Evolutionary conservation across 1,284 basidiomycete species (phyloP).

Genomic region (Bjerkandera adusta): DNA sequence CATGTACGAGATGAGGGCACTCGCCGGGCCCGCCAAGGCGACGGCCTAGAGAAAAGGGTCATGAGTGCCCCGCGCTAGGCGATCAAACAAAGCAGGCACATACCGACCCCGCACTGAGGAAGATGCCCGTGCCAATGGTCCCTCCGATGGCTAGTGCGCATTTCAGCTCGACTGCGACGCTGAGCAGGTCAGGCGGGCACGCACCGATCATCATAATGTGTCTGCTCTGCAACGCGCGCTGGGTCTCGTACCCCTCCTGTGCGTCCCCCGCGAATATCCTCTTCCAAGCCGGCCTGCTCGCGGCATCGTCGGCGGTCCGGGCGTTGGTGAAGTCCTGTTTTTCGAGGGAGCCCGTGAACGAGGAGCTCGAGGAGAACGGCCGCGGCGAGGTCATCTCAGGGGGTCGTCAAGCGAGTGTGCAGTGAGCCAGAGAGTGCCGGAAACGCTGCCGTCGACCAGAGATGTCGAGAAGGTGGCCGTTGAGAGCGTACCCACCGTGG

Average conservation of each 20-base stretch:
- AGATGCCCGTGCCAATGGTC: conserved; percentile 52
- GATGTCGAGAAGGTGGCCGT: too few species aligned
- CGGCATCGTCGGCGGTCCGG: background rate
- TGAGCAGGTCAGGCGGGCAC: conserved; percentile 11
- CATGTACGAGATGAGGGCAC: conserved; percentile 47
- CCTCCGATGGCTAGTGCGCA: conserved; percentile 46
- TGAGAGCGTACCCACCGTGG: too few species aligned
- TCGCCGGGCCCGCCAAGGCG: conserved; percentile 46
- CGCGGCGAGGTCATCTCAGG: background rate
- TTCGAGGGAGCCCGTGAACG: conserved; percentile 1
- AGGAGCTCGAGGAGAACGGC: conserved; percentile 9
- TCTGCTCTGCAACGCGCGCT: conserved; percentile 38
- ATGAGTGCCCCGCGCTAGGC: background rate
- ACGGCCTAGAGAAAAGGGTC: conserved; percentile 3
- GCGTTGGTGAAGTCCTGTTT: background rate
- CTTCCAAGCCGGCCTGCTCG: conserved; percentile 20
- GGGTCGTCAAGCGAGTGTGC: too few species aligned
- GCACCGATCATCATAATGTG: conserved; percentile 44
- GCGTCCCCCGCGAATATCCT: conserved; percentile 23
- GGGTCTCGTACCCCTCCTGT: conserved; percentile 27
- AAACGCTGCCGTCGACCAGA: too few species aligned
- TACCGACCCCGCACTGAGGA: conserved; percentile 50
- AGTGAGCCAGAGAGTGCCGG: too few species aligned
- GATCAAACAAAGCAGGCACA: conserved; percentile 14
- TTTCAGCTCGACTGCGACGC: too few species aligned